phyloP scores from a whole-genome alignment of 2,329 filamentous ascomycete species.

The Stagonosporopsis vannaccii region DNA sequence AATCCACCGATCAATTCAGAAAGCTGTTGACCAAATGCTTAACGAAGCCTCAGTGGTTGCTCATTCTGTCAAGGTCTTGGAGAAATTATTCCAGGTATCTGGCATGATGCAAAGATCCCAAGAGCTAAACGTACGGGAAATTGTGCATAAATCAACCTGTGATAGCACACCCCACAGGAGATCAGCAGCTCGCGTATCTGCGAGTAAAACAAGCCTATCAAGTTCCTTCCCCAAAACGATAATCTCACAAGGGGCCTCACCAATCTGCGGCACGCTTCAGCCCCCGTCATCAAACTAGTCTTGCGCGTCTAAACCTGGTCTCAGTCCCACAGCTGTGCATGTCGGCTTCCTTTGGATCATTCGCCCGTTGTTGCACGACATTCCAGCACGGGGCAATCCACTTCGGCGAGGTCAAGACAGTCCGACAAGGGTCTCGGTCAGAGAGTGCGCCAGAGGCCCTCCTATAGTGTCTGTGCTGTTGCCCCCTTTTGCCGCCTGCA shows the following conservation, averaged over 20 bases:
- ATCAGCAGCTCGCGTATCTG: neutral
- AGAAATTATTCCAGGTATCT: neutral
- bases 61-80: constrained; percentile 6
- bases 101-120: constrained; percentile 1
- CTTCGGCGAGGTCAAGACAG: constrained; percentile 6
- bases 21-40: neutral
- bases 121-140: neutral
- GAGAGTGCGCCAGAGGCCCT: neutral
- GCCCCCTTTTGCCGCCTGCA: neutral
- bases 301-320: neutral
- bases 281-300: neutral
- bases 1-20: constrained; percentile 1
- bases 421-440: neutral
- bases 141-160: neutral
- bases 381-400: neutral
- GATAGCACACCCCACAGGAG: neutral
- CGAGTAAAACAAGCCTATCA: neutral
- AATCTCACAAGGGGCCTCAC: neutral
- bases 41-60: neutral
- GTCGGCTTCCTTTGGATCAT: constrained; percentile 1
- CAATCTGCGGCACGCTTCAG: constrained; percentile 1
- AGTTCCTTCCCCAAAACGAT: neutral
- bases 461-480: neutral
- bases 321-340: neutral
- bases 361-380: constrained; percentile 10